These are phyloP conservation scores for Rauvolfia tetraphylla DNA, from an alignment of 257 asterid genomes.

Conservation along the genomic window DNA sequence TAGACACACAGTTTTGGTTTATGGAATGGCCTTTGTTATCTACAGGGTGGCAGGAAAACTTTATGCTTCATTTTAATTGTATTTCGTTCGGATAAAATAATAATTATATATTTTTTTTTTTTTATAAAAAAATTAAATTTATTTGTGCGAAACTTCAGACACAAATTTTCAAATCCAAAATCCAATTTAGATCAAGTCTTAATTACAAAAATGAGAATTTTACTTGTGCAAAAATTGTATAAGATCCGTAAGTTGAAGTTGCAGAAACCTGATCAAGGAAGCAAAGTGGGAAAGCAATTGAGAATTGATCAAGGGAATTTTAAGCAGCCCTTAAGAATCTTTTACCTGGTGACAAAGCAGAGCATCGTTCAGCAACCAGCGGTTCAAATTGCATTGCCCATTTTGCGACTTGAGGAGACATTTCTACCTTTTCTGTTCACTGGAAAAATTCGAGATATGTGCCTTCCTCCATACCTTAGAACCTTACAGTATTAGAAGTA, in stretches of 20 bases:
- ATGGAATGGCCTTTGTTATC: too few species aligned
- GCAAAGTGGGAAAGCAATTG: not conserved
- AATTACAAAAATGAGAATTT: not conserved
- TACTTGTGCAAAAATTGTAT: not conserved
- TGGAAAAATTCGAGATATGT: not conserved
- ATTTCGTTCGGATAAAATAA: too few species aligned
- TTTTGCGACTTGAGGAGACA: slow-evolving; percentile 15
- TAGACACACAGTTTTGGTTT: too few species aligned
- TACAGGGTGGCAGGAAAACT: too few species aligned
- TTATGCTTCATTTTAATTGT: too few species aligned
- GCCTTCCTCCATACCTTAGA: not conserved
- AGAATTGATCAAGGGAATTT: not conserved
- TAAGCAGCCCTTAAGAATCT: not conserved
- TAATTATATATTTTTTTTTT: too few species aligned
- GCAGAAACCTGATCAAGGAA: not conserved
- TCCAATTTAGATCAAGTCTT: too few species aligned
- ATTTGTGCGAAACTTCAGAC: too few species aligned
- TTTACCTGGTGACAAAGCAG: not conserved
- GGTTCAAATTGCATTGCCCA: slow-evolving; percentile 16
- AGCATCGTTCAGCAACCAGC: not conserved
- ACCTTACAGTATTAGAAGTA: too few species aligned
- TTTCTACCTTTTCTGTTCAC: not conserved
- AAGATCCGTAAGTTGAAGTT: not conserved
- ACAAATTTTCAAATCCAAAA: too few species aligned
- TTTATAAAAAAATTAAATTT: too few species aligned